Conservation (phyloP, 306 rosid species). For the Castanea sativa region DNA sequence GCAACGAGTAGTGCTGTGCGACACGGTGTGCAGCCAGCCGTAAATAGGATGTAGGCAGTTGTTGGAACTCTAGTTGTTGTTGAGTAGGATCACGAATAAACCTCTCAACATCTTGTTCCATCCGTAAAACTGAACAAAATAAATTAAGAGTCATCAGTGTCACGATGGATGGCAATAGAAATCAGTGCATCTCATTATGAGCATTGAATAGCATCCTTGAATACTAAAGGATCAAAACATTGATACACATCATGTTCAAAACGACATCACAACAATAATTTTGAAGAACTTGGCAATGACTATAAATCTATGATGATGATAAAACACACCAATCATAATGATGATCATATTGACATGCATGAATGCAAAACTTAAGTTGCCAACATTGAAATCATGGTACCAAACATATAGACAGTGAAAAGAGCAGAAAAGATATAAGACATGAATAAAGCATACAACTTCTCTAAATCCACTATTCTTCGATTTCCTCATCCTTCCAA, state of each 20-base stretch:
- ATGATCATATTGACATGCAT: too few relatives aligned
- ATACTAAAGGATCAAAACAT: slow-evolving; percentile 10
- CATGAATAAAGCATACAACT: not conserved
- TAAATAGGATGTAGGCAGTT: slow-evolving; percentile 93
- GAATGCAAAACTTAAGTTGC: too few relatives aligned
- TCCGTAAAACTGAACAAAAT: slow-evolving; percentile 71
- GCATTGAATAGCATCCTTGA: not conserved
- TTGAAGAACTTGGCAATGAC: not conserved
- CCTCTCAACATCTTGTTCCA: slow-evolving; percentile 95
- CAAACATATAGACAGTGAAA: not conserved
- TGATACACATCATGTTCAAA: not conserved
- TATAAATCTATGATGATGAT: not conserved
- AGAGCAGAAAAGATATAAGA: not conserved
- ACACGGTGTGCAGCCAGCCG: slow-evolving; percentile 98
- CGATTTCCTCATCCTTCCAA: not conserved
- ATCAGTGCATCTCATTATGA: not conserved
- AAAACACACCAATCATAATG: not conserved
- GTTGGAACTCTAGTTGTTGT: slow-evolving; percentile 91
- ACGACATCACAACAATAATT: not conserved
- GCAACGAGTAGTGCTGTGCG: slow-evolving; percentile 91
- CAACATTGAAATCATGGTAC: too few relatives aligned
- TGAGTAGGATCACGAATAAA: slow-evolving; percentile 77
- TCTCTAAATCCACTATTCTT: not conserved
- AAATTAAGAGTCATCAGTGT: slow-evolving; percentile 14
- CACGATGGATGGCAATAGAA: not conserved